Conservation (phyloP, 352 stramenopile genomes). For the Blastocystis sp. region DNA sequence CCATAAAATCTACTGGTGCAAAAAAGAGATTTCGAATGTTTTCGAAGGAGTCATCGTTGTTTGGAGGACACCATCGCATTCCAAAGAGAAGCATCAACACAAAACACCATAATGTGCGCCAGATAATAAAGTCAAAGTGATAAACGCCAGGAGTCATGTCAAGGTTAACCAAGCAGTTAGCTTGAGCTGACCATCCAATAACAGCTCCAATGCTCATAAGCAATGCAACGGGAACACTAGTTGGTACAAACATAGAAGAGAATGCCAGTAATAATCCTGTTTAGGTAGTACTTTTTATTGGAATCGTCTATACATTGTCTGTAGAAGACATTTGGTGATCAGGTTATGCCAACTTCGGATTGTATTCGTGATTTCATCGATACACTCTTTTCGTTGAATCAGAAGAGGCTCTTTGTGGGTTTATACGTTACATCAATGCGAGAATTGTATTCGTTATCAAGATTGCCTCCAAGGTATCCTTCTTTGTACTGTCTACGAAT, state of each 20-base stretch:
- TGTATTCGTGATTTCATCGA: constrained; percentile 36
- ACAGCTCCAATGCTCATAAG: background rate
- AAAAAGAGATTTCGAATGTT: background rate
- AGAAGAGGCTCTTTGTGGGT: constrained; percentile 28
- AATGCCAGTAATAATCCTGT: background rate
- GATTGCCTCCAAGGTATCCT: constrained; percentile 20
- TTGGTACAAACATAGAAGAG: background rate
- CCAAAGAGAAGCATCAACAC: background rate
- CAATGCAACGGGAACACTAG: background rate
- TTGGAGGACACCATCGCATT: background rate
- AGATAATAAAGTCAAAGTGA: constrained; percentile 41
- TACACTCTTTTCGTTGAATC: constrained; percentile 15
- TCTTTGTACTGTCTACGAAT: too few relatives aligned
- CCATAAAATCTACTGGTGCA: background rate
- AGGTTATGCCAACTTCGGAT: background rate
- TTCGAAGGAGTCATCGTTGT: background rate
- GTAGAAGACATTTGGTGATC: too few relatives aligned
- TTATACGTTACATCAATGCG: background rate
- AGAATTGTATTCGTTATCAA: background rate
- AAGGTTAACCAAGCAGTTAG: background rate
- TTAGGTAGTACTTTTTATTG: too few relatives aligned
- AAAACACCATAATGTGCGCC: constrained; percentile 20
- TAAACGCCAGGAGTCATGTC: constrained; percentile 5
- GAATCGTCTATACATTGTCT: too few relatives aligned
- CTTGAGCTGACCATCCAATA: background rate